phyloP scores from a whole-genome alignment of 2,329 filamentous ascomycete genomes.

The Talaromyces sp. region DNA sequence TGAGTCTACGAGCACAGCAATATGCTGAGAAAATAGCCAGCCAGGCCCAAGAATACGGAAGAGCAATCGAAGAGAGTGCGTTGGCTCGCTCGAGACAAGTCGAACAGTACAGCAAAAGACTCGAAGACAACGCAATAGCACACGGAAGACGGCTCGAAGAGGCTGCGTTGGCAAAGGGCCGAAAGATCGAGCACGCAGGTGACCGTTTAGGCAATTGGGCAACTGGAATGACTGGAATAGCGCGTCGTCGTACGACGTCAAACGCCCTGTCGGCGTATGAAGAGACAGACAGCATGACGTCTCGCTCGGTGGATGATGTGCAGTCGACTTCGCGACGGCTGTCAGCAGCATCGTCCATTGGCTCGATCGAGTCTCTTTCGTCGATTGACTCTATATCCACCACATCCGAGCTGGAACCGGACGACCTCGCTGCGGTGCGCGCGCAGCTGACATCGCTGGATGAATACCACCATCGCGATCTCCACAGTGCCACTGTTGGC shows the following conservation, averaged over 20 bases:
- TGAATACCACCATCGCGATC: slow-evolving; percentile 31
- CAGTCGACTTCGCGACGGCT: slow-evolving; percentile 18
- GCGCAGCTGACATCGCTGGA: slow-evolving; percentile 30
- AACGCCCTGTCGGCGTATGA: not conserved
- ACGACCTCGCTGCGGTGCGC: slow-evolving; percentile 32
- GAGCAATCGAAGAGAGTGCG: slow-evolving; percentile 36
- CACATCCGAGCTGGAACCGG: slow-evolving; percentile 30
- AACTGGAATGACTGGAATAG: slow-evolving; percentile 2
- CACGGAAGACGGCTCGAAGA: slow-evolving; percentile 24
- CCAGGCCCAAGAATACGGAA: slow-evolving; percentile 32
- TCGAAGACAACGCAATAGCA: slow-evolving; percentile 14
- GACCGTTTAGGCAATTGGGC: slow-evolving; percentile 12
- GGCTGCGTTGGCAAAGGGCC: slow-evolving; percentile 19
- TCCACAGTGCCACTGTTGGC: slow-evolving; percentile 31
- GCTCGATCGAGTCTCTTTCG: slow-evolving; percentile 28
- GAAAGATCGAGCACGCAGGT: slow-evolving; percentile 21
- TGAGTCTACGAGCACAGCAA: slow-evolving; percentile 35
- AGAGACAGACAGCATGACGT: not conserved
- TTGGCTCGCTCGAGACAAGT: slow-evolving; percentile 33
- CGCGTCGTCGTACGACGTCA: slow-evolving; percentile 1
- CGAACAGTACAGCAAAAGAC: slow-evolving; percentile 29
- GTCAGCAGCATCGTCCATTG: slow-evolving; percentile 23
- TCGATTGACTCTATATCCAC: slow-evolving; percentile 35
- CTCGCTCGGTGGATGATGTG: not conserved
- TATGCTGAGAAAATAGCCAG: slow-evolving; percentile 35